Evolutionary conservation across 2,329 filamentous ascomycete genomes (phyloP), one percentile per base, ranked within the genome.

Genomic region (Curvularia spicifera): DNA sequence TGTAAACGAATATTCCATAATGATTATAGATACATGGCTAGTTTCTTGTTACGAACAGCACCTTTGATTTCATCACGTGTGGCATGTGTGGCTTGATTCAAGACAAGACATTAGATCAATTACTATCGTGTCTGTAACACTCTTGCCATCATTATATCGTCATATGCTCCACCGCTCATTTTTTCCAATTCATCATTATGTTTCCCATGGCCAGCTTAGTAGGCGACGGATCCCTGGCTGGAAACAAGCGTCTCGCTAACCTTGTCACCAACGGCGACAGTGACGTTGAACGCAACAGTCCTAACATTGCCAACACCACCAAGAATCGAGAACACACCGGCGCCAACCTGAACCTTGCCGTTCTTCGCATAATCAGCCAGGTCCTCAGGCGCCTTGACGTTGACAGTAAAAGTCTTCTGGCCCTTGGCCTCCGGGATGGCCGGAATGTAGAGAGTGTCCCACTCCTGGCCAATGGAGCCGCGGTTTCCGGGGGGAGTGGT

Each of bases 381-480:
- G 0, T 15, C 51, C 8, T 13, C 57, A 0, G 70, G 70, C 13
- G 66, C 61, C 0, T 57, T 63, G 15, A 70, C 61, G 13, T 55
- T 22, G 6, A 73, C 46, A 1, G 65, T 70, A 31, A 75, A 61
- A 51, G 71, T 71, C n/a, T 63, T 31, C 5, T 66, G 52, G 4
- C 56, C 64, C 8, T 22, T 15, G 61, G 74, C 75, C 18, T 63
- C 68, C 42, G 66, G 59, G 18, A 43, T 39, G 22, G 76, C 75
- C 20, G 79, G 80, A 1, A 81, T 73, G 24, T 53, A 78, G 46
- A 70, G 63, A 0, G 72, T 76, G 13, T 62, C 61, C 1, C 70
- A 28, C 26, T 73, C 68, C 1, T 26, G 49, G 18, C 79, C 79
- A 0, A 81, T 66, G 4, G 65, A 63, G 8, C 57, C 56, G 0